Evolutionary conservation across 352 stramenopile species (phyloP), one percentile per base, ranked within the genome.

Genomic region (Phytophthora sansomeana): DNA sequence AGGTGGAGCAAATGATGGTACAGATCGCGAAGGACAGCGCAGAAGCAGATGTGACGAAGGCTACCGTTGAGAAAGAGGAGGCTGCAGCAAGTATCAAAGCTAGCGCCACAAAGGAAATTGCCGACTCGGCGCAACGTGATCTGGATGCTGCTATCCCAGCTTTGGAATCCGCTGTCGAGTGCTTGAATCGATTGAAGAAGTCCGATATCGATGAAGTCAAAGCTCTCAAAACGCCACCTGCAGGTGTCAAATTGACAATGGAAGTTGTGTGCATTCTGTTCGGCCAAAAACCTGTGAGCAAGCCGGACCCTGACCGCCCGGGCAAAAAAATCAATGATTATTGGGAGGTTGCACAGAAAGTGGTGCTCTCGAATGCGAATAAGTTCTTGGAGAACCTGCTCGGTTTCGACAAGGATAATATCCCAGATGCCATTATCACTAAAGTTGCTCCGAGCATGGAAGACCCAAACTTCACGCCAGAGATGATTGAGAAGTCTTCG

Each of bases 341-440:
- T 50, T 97, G 91, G 87, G 91, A 96, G 62, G 86, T 95, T 4
- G 87, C 86, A 0, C 87, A 97, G 55, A 97, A 97, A 28, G 80
- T 95, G 10, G 81, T 98, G 55, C 78, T 98, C 5, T 92, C 81
- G n/a, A 97, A 98, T 62, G 89, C 91, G 30, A 97, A 97, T 66
- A 96, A 94, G 47, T 97, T 98, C 57, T 85, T 98, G 76, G 84
- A 97, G 43, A 95, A 83, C 19, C 58, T 98, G 17, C 63, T 97
- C 30, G 81, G 81, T 6, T 98, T 97, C 46, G 92, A 98, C 74
- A 98, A 98, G 63, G 92, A 98, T 60, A 97, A 98, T 60, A 98
- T 98, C 36, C 87, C 90, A 0, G 90, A 97, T 51, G 81, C 82
- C 7, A 95, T 97, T 56, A 91, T 97, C 36, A 54, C 74, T 8